Evolutionary conservation across 2,329 filamentous ascomycete species (phyloP), one percentile per base, ranked within the genome.

Genomic region (Raffaelea arxii): DNA sequence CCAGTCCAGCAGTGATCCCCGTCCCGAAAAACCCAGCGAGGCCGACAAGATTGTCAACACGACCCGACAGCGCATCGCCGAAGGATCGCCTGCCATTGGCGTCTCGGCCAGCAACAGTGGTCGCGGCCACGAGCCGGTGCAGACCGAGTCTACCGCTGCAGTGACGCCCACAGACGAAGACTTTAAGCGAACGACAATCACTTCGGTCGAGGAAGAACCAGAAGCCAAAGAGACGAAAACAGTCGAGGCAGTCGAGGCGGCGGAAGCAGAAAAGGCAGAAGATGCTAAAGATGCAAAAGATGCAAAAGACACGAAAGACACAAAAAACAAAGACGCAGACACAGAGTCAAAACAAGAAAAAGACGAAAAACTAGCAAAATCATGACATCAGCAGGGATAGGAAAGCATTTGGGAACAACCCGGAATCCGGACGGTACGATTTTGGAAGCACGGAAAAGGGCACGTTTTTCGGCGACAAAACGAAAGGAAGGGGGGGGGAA

Each of bases 61-160:
- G 19, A 75, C 74, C 10, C 77, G 72, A 58, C 72, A 79, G 52
- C 79, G 76, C 55, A 78, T 79, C 51, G 70, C 74, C 18, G 74
- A 78, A 44, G 70, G 65, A 19, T 58, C 67, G 1, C 67, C 72
- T 2, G 70, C 70, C 1, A 59, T 79, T 3, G 78, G 78, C 6
- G 66, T 82, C n/a, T 80, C 77, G 35, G 76, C 75, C 22, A 78
- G 74, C 60, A 82, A 80, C 57, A 75, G 70, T 48, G 77, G 77
- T 4, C 71, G 69, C 19, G 76, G 77, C 5, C 71, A 75, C 47
- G 77, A 80, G 18, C 59, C 64, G 19, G 58, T 59, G 19, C 18
- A 21, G 11, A 32, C 12, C 12, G 14, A 16, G 21, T 27, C 30
- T 21, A 14, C 21, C 6, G 12, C 27, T 7, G 19, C 37, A 5